Evolutionary conservation across 768 basidiomycete genomes (phyloP), one percentile per base, ranked within the genome.

Genomic region (Pulveroboletus sp.): DNA sequence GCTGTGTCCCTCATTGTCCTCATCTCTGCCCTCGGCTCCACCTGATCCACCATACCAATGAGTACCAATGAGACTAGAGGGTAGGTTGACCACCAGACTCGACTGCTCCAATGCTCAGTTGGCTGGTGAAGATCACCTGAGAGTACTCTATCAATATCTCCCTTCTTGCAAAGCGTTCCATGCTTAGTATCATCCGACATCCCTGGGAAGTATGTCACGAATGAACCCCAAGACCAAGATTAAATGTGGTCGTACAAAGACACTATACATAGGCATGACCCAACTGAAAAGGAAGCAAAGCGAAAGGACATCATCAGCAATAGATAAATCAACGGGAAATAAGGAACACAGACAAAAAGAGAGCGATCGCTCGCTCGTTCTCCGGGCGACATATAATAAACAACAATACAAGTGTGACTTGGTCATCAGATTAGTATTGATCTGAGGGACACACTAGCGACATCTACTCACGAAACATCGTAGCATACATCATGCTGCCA

Each of bases 171-270:
- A 64, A 55, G 17, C 53, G 46, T 31, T 61, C 43, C 43, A 59
- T 64, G 35, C 56, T 56, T 3, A 61, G 30, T 39, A 68, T 53
- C 45, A 68, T 41, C 24, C 45, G 47, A 50, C 66, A 66, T 4
- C 61, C 64, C 64, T 66, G 26, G 41, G 28, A n/a, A 6, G 0
- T 21, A 40, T 24, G 27, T 35, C n/a, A 31, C 27, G 31, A 50
- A 15, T 15, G 15, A 35, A 9, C n/a, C 30, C 4, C 28, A 3
- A 31, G 45, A 39, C 4, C 28, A 3, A 31, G 45, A 39, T 5
- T 2, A 33, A 31, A 48, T 7, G 15, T 2, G 39, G 9, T 18
- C 53, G 13, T 60, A 62, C 60, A 9, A 32, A 30, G 28, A 43
- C 11, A 28, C 62, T 64, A 8, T 28, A 15, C 11, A 57, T 4